Base-by-base conservation (phyloP, 2,329 filamentous ascomycete species). In the Stagonosporopsis tanaceti region DNA sequence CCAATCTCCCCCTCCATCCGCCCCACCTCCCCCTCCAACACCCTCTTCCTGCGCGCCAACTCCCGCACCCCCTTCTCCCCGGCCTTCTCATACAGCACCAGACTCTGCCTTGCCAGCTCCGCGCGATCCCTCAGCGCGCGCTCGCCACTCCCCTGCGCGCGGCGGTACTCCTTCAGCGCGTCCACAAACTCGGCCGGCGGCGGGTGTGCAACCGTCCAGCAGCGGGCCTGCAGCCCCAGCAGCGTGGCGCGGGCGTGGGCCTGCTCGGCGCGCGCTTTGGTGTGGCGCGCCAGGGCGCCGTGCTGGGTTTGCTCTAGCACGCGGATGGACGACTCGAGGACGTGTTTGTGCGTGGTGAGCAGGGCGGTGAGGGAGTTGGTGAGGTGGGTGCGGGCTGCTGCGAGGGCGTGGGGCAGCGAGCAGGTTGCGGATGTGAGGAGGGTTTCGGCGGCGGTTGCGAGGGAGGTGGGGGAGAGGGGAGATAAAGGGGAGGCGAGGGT, bases 241-340 rank as follows among this genome's bases (percentile, higher is more conserved):
- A 77, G 72, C 22, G 74, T 73, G 9, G 79, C 79, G 15, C 80
- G 77, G 1, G 72, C 66, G 8, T 74, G 73, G 0, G 82, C 64
- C 38, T 78, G 76, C 35, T 82, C 80, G 0, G 80, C 78, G 48
- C 77, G 74, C 0, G 80, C 74, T 53, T 77, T 76, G 2, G 74
- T 74, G 39, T 71, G 69, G 0, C 81, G 72, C 1, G 79, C 69
- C 0, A 82, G 65, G 3, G 75, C 69, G 46, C 81, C 81, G 60
- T 82, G 79, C 34, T 81, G 76, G 0, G 76, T 80, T 59, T 81
- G 80, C 63, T 83, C 81, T 7, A 82, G 73, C 32, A 77, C 73
- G 15, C 71, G 72, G 46, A 83, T 78, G 37, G 68, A 65, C n/a
- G 69, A 65, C 39, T 76, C 70, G 11, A 80, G 70, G 17, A 78